A percentile compares a stretch with the other conserved stretches of the same genome.
Conservation (phyloP, 2,329 filamentous ascomycete species). For the Hirsutella minnesotensis region DNA sequence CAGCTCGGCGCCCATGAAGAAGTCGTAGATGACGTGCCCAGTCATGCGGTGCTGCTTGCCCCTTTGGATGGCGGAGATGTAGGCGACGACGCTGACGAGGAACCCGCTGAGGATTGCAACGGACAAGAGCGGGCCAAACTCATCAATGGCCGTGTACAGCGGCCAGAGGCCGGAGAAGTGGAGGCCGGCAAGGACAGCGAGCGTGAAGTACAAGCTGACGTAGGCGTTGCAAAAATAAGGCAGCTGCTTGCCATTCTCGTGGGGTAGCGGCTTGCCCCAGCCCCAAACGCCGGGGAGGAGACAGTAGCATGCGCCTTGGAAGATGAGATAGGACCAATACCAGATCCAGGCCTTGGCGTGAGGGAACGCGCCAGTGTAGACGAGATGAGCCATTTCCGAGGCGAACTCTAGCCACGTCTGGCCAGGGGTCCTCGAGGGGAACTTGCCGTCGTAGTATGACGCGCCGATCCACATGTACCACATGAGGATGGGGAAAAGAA, state of each 20-base stretch:
- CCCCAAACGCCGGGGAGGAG: constrained; percentile 76
- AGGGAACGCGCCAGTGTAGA: constrained; percentile 78
- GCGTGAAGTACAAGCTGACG: constrained; percentile 77
- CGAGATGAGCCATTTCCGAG: constrained; percentile 55
- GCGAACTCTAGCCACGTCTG: constrained; percentile 63
- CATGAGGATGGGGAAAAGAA: constrained; percentile 88
- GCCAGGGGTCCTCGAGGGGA: constrained; percentile 54
- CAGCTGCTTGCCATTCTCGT: constrained; percentile 74
- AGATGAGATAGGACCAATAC: constrained; percentile 88
- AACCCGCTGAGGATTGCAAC: constrained; percentile 90
- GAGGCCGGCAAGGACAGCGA: constrained; percentile 55
- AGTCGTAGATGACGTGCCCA: constrained; percentile 73
- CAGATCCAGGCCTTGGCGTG: constrained; percentile 74
- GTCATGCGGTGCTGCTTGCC: constrained; percentile 90
- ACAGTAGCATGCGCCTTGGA: constrained; percentile 75
- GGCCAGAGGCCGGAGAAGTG: constrained; percentile 80
- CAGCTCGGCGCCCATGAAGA: constrained; percentile 82
- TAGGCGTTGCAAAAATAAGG: constrained; percentile 91
- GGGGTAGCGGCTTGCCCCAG: constrained; percentile 77
- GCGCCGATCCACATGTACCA: constrained; percentile 99
- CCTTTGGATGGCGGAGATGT: constrained; percentile 69
- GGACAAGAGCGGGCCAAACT: constrained; percentile 86
- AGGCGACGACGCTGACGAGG: constrained; percentile 70
- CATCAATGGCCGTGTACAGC: constrained; percentile 83
- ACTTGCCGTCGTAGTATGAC: constrained; percentile 77